Percentiles rank a stretch among this genome's conserved stretches.
These are phyloP conservation scores for Penicillium expansum DNA, from an alignment of 2,329 filamentous ascomycete genomes.

Conservation along the genomic window DNA sequence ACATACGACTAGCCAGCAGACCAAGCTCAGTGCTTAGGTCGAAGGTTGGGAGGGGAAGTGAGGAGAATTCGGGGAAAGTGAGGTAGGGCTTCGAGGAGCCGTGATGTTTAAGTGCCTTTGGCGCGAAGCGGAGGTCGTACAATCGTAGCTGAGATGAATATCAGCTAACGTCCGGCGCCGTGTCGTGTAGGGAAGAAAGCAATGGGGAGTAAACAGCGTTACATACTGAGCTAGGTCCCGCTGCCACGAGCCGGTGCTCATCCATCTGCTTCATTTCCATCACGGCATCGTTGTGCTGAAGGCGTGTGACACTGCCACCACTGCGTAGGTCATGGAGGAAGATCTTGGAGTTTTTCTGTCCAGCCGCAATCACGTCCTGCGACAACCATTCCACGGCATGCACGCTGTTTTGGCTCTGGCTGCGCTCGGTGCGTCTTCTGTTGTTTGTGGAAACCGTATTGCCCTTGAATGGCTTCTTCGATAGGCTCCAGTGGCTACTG, in stretches of 20 bases:
- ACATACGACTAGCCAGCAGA: constrained; percentile 39
- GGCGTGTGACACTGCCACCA: constrained; percentile 29
- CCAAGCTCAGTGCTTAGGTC: constrained; percentile 40
- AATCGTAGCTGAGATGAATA: constrained; percentile 35
- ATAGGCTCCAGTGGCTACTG: constrained; percentile 30
- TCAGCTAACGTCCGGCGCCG: background rate
- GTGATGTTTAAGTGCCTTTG: constrained; percentile 26
- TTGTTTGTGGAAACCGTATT: background rate
- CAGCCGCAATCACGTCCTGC: constrained; percentile 35
- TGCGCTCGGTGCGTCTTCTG: background rate
- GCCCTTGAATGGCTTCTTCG: constrained; percentile 20
- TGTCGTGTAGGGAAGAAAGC: background rate
- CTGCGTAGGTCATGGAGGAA: constrained; percentile 39
- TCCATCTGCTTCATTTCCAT: constrained; percentile 38
- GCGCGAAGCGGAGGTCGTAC: constrained; percentile 42
- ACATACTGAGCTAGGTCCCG: constrained; percentile 34
- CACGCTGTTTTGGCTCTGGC: constrained; percentile 19
- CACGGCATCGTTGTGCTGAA: constrained; percentile 37
- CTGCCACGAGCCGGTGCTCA: constrained; percentile 35
- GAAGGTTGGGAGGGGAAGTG: constrained; percentile 31
- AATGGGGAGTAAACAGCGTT: background rate
- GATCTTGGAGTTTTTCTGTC: constrained; percentile 35
- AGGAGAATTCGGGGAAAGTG: constrained; percentile 34
- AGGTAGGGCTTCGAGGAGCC: constrained; percentile 36
- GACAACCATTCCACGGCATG: constrained; percentile 41